Base-by-base conservation (phyloP, 345 rosid species). In the Bretschneidera sinensis region DNA sequence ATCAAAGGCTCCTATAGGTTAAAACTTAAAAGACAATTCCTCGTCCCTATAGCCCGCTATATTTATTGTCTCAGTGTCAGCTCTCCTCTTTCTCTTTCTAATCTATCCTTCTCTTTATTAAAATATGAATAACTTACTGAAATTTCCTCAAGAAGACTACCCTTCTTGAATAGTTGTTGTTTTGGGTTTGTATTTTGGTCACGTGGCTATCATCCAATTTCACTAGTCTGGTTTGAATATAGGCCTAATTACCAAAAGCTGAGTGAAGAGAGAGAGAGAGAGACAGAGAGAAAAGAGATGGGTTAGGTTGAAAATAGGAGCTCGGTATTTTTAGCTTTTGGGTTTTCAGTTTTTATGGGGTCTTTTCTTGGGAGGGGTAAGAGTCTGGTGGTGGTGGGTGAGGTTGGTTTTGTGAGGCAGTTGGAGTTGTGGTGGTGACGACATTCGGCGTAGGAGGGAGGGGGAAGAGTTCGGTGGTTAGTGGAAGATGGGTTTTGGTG, bases 11-110 rank as follows among this genome's bases (percentile, higher is more conserved):
- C n/a, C n/a, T n/a, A n/a, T n/a, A n/a, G n/a, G n/a, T n/a, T n/a
- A n/a, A n/a, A n/a, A n/a, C n/a, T n/a, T n/a, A n/a, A n/a, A n/a
- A 70, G 69, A 76, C 76, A 67, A 77, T 80, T 80, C 83, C 78
- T 71, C 70, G 66, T 65, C 71, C 72, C 72, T 45, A 39, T 22
- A 50, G 15, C 58, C 55, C 69, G 60, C 66, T 69, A 64, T 75
- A 70, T 45, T 73, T 72, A 61, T 80, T 49, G 21, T 62, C 60
- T 60, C 22, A 39, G n/a, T 62, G 55, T 59, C 43, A 15, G 15
- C 31, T 22, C 52, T 35, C 43, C 49, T 60, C 54, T 54, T 23
- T 58, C 63, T 57, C 50, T 33, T 48, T 58, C 13, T 17, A 9
- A 8, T 39, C n/a, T n/a, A n/a, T n/a, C n/a, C n/a, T n/a, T n/a